Percentiles rank a stretch among this genome's conserved stretches.
These are phyloP conservation scores for Phytophthora tentaculata DNA, from an alignment of 352 stramenopile genomes.

Conservation along the genomic window DNA sequence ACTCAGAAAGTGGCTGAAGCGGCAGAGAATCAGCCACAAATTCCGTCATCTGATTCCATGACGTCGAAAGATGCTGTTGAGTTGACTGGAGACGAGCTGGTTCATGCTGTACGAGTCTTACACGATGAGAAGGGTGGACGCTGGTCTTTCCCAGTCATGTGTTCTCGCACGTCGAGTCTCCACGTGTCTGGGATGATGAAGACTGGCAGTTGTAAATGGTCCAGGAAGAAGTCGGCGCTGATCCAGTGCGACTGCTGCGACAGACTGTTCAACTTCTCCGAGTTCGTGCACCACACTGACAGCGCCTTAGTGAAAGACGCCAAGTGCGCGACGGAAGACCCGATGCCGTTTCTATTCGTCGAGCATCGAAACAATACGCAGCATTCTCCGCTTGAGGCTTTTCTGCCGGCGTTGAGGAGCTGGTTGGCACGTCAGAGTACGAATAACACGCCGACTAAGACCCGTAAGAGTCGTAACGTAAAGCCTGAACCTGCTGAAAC, in stretches of 20 bases:
- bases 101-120: slow-evolving; percentile 24
- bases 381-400: slow-evolving; percentile 22
- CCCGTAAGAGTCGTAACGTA: background rate
- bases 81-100: slow-evolving; percentile 30
- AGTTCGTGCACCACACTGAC: slow-evolving; percentile 37
- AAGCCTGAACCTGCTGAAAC: slow-evolving; percentile 8
- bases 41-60: too few relatives aligned
- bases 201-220: slow-evolving; percentile 30
- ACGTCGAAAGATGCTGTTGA: background rate
- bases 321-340: slow-evolving; percentile 23
- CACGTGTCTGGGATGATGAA: slow-evolving; percentile 29
- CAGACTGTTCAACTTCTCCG: slow-evolving; percentile 8
- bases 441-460: slow-evolving; percentile 18
- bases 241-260: slow-evolving; percentile 33
- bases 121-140: slow-evolving; percentile 10
- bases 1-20: background rate
- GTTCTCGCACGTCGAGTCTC: slow-evolving; percentile 29
- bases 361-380: slow-evolving; percentile 26
- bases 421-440: slow-evolving; percentile 15
- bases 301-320: slow-evolving; percentile 25
- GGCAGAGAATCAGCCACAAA: too few relatives aligned
- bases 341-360: slow-evolving; percentile 37
- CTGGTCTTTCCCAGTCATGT: slow-evolving; percentile 35
- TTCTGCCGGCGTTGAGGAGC: slow-evolving; percentile 16
- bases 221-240: slow-evolving; percentile 5